Base-by-base conservation (phyloP, 495 filamentous ascomycete genomes). In the Annulohypoxylon bovei region DNA sequence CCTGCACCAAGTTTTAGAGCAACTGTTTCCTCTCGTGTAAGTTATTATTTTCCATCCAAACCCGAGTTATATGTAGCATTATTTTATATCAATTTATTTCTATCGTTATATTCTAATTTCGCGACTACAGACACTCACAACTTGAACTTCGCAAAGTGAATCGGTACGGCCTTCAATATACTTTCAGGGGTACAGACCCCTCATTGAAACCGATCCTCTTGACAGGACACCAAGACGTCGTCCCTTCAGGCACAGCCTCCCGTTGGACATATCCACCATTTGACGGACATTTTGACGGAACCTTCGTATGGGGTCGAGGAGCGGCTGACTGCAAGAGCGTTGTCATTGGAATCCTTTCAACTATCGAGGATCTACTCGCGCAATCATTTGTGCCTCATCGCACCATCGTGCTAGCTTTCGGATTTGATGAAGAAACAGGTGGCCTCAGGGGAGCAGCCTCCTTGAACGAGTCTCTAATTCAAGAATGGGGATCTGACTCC, bases 141-240 rank as follows among this genome's bases (percentile, higher is more conserved):
- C 68, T 76, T 27, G 64, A 70, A 12, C 59, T 88, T 27, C 84
- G 86, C 44, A 81, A 81, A 46, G 78, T 89, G 55, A 90, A 91
- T 73, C 85, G 83, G 0, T 82, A 88, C 61, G 88, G 85, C 2
- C 78, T 90, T 25, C 75, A 88, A 32, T 89, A 82, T 73, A 89
- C 86, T 4, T 82, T 87, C 71, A 76, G 82, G 30, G 88, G 87
- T 30, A 82, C 70, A n/a, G 78, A 87, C 35, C 47, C 75, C 1
- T 76, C 74, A 1, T 77, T 85, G 32, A 88, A 88, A 72, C 88
- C 88, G 1, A 77, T 87, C 37, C 80, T 91, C 0, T 82, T 91
- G 49, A 88, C 85, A 76, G 88, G 85, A 2, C 88, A 90, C 67
- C 89, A 90, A 78, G 89, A 91, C 59, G 86, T 89, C 8, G 88